Base-by-base conservation (phyloP, 108 stramenopile species). In the Cyclotella distinguenda region DNA sequence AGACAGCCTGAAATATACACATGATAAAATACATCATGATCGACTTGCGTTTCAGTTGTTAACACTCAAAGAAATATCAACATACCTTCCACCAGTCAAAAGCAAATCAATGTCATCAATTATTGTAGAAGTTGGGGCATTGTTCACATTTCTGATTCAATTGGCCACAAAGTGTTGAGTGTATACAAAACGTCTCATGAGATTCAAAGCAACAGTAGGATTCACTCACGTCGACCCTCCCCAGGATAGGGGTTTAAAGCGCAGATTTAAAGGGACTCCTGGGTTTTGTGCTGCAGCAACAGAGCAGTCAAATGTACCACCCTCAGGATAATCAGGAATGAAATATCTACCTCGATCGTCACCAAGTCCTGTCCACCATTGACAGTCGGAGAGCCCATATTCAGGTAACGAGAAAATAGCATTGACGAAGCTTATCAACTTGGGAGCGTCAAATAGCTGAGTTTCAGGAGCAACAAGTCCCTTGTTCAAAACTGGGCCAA, bases 401-500 rank as follows among this genome's bases (percentile, higher is more conserved):
- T 9, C 36, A 25, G 74, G 39, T 28, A 74, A 35, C 16, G 45
- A 48, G 25, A 68, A 45, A n/a, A 68, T 32, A 13, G 68, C 61
- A 42, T 76, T 68, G 43, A 63, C 28, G 27, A 57, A 64, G n/a
- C 36, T 33, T 8, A 69, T 15, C n/a, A 68, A 39, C 32, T 68
- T 55, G 4, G 68, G 75, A 12, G 54, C 26, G 30, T 76, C 74
- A 1, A 55, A 50, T 19, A 76, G 40, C 57, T 84, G 81, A 16
- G 83, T 46, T 45, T 88, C 83, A 9, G 87, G 87, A 13, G 81
- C 40, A 21, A 77, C 68, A 6, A 88, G 48, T 9, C 59, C 58
- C 22, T 68, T 64, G 23, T 66, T 56, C 0, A 69, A 25, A 28
- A 77, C 52, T n/a, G 58, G 64, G 3, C 86, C 86, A 23, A 61